Evolutionary conservation across 768 basidiomycete species (phyloP), one percentile per base, ranked within the genome.

Genomic region (Lactifluus volemus): DNA sequence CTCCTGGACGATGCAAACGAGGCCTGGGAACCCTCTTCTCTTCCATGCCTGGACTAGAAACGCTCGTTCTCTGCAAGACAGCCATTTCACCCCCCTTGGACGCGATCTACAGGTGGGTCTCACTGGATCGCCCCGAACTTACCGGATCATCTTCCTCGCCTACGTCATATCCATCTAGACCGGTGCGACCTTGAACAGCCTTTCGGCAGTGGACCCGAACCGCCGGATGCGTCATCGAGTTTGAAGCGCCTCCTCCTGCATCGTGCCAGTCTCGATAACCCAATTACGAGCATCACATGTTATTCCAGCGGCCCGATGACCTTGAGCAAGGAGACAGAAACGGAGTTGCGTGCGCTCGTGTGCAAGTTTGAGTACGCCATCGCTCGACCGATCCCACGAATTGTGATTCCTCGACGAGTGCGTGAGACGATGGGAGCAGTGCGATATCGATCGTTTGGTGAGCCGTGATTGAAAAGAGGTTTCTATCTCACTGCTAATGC

Each of bases 81-180:
- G 44, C 44, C 14, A 2, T 48, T 30, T 15, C 41, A 17, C 14
- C 52, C 1, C 50, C 39, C n/a, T 41, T 52, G 15, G 36, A 49
- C 25, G 44, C 51, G 14, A 59, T 39, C 44, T 48, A 25, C 45
- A 8, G 11, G 11, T 41, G 17, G 25, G 29, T 25, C 51, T 19
- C 38, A 25, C 25, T 25, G 2, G 25, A 30, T 41, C 47, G 52
- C 49, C 38, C 52, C 59, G 59, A 54, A 53, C 12, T 25, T 25
- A 15, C 60, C 60, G 60, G 49, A 55, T 60, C 49, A 34, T 55
- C 60, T 45, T 19, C 54, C 49, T 34, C 32, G 48, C 52, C 29
- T 54, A 19, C 52, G 25, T 14, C 21, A 60, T 44, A 39, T 50
- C 48, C 32, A 15, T 50, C 41, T 50, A 21, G 48, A 50, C 39